Conservation (phyloP, 2,329 filamentous ascomycete genomes). For the Fusarium drepaniforme region DNA sequence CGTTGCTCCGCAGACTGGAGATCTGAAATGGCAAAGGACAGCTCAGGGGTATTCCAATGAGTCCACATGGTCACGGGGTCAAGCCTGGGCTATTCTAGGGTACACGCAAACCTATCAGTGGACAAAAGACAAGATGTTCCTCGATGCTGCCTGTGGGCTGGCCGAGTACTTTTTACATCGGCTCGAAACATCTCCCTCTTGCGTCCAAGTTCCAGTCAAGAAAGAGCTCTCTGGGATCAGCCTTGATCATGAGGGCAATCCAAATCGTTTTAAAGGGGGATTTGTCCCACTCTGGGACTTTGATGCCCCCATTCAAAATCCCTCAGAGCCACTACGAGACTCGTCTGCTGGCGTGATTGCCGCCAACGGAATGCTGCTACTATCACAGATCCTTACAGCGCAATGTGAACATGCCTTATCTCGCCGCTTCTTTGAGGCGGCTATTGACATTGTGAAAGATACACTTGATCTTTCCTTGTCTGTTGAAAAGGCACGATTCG, state of each 20-base stretch:
- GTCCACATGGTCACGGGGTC: constrained; percentile 63
- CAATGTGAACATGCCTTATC: constrained; percentile 26
- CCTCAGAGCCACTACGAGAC: constrained; percentile 39
- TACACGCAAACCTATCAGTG: constrained; percentile 62
- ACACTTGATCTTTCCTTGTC: constrained; percentile 46
- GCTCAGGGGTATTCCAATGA: constrained; percentile 38
- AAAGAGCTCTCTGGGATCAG: not conserved
- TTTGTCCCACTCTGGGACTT: constrained; percentile 49
- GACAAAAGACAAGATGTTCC: constrained; percentile 56
- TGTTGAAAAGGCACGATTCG: constrained; percentile 37
- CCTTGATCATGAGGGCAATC: not conserved
- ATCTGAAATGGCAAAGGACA: not conserved
- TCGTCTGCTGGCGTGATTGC: constrained; percentile 55
- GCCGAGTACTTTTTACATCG: constrained; percentile 61
- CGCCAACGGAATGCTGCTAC: constrained; percentile 56
- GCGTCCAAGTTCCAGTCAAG: not conserved
- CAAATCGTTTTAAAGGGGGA: constrained; percentile 2
- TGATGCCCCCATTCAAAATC: constrained; percentile 56
- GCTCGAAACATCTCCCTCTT: constrained; percentile 46
- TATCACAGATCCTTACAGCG: constrained; percentile 29
- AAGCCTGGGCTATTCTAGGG: constrained; percentile 62
- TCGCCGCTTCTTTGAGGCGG: constrained; percentile 41
- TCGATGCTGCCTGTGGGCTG: constrained; percentile 56
- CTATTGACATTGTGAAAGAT: constrained; percentile 47
- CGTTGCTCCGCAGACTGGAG: constrained; percentile 39